phyloP scores from a whole-genome alignment of 768 basidiomycete genomes.

The Auriscalpium vulgare region DNA sequence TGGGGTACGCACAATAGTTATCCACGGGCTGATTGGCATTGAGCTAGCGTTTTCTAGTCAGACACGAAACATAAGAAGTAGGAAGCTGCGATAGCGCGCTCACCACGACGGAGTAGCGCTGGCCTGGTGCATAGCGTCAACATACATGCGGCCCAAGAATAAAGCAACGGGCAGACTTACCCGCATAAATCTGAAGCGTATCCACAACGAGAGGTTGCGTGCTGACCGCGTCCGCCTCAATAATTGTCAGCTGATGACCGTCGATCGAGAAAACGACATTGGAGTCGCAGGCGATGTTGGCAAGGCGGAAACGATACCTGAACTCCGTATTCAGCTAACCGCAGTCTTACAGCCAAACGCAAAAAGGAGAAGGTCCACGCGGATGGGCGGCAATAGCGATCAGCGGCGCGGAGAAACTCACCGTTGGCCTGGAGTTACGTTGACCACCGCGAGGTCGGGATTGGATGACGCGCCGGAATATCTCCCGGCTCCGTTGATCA shows the following conservation, averaged over 20 bases:
- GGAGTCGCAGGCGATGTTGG: conserved; percentile 24
- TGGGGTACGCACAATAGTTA: conserved; percentile 32
- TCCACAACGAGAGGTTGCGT: conserved; percentile 24
- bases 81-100: background rate
- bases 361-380: too few species aligned
- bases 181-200: conserved; percentile 30
- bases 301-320: conserved; percentile 26
- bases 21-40: conserved; percentile 27
- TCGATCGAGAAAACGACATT: conserved; percentile 27
- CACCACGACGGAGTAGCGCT: conserved; percentile 1
- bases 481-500: conserved; percentile 40
- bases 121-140: background rate
- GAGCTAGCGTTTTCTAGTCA: conserved; percentile 2
- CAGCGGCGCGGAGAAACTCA: conserved; percentile 16
- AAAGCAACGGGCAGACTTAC: background rate
- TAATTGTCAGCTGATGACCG: conserved; percentile 32
- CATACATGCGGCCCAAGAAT: background rate
- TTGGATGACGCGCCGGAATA: conserved; percentile 23
- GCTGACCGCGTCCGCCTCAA: conserved; percentile 35
- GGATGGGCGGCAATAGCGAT: too few species aligned
- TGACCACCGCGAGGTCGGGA: conserved; percentile 29
- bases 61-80: background rate
- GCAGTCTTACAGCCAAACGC: too few species aligned
- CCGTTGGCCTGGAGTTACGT: conserved; percentile 29
- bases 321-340: background rate